Conservation (phyloP, 768 basidiomycete genomes). For the Solioccasus polychromus region DNA sequence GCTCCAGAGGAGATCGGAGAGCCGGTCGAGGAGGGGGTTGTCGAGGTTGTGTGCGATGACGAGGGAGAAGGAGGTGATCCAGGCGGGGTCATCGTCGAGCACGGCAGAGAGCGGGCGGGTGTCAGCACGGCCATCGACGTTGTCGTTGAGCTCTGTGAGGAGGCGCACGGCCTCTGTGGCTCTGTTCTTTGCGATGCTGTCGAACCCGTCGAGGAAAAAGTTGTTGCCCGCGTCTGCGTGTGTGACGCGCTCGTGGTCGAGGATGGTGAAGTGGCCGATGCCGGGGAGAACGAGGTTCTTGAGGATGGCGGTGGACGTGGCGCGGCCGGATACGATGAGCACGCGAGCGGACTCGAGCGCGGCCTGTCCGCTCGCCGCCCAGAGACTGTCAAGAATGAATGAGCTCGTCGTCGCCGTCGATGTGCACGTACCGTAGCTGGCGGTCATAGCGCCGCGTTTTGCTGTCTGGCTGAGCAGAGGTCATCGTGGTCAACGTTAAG, state of each 20-base stretch:
- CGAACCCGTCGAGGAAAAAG: slow-evolving; percentile 81
- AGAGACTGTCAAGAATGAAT: slow-evolving; percentile 52
- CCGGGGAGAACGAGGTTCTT: slow-evolving; percentile 98
- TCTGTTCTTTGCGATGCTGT: slow-evolving; percentile 77
- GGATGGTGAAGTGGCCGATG: slow-evolving; percentile 91
- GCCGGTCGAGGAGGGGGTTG: slow-evolving; percentile 47
- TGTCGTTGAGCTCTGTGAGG: slow-evolving; percentile 83
- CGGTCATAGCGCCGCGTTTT: slow-evolving; percentile 94
- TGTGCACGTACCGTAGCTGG: slow-evolving; percentile 73
- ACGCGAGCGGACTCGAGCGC: slow-evolving; percentile 84
- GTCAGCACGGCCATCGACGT: slow-evolving; percentile 71
- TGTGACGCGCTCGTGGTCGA: slow-evolving; percentile 61
- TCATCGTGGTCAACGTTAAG: slow-evolving; percentile 21
- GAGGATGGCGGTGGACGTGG: slow-evolving; percentile 83
- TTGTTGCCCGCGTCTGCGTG: slow-evolving; percentile 89
- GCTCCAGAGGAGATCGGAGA: slow-evolving; percentile 69
- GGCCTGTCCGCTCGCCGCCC: slow-evolving; percentile 89
- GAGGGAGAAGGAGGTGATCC: slow-evolving; percentile 65
- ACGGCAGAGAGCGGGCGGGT: slow-evolving; percentile 53
- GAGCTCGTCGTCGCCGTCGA: not conserved
- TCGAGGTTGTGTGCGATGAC: slow-evolving; percentile 85
- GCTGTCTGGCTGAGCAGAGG: slow-evolving; percentile 63
- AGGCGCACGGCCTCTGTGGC: slow-evolving; percentile 77
- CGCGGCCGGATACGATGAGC: slow-evolving; percentile 75
- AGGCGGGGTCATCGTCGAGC: slow-evolving; percentile 50